phyloP scores from a whole-genome alignment of 805 yeast species.

The Sugiyamaella marilandica region DNA sequence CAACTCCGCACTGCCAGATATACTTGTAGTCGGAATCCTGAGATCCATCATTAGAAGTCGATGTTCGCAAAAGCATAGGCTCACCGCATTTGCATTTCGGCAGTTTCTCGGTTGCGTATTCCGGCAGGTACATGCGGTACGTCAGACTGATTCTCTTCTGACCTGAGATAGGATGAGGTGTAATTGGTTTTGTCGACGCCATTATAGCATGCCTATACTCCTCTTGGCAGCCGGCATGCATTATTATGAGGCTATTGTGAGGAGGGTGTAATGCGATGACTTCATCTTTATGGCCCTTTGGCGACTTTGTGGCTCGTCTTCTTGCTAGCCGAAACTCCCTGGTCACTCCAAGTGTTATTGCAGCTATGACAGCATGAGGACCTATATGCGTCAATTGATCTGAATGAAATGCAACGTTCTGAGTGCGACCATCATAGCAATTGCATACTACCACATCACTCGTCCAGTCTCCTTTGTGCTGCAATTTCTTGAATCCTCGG shows the following conservation, averaged over 20 bases:
- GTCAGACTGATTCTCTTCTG: constrained; percentile 58
- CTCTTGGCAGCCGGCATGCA: constrained; percentile 81
- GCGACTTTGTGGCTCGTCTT: constrained; percentile 13
- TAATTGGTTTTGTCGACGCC: constrained; percentile 37
- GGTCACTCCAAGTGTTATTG: constrained; percentile 64
- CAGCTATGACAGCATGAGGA: constrained; percentile 63
- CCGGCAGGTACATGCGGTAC: constrained; percentile 49
- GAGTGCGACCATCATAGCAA: constrained; percentile 45
- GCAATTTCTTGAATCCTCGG: constrained; percentile 37
- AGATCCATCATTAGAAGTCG: constrained; percentile 37
- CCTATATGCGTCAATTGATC: constrained; percentile 71
- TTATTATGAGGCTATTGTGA: constrained; percentile 62
- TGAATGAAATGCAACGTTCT: constrained; percentile 68
- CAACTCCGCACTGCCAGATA: constrained; percentile 59
- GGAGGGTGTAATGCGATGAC: constrained; percentile 56
- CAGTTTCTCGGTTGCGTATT: constrained; percentile 34
- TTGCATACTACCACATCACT: constrained; percentile 55
- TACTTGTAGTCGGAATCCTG: constrained; percentile 48
- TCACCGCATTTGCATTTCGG: constrained; percentile 41
- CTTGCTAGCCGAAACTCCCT: constrained; percentile 57
- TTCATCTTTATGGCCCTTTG: constrained; percentile 21
- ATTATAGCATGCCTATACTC: constrained; percentile 63
- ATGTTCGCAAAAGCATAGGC: constrained; percentile 53
- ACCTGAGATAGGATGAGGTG: constrained; percentile 47
- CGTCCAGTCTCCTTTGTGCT: constrained; percentile 43